Conservation (phyloP, 139 green algal species). For the Tetradesmus lagerheimii region DNA sequence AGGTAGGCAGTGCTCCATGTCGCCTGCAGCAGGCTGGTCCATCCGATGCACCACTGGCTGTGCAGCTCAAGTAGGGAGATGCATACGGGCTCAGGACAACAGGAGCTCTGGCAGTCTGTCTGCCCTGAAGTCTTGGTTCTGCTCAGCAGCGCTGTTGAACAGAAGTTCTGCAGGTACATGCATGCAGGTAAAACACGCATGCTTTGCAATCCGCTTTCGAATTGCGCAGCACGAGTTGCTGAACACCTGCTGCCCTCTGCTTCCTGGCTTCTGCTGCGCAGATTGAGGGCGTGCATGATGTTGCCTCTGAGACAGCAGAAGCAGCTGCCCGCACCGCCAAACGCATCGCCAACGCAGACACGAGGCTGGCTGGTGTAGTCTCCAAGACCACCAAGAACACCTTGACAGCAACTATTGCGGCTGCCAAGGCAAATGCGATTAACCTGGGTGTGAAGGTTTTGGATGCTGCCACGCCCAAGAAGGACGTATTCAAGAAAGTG, state of each 20-base stretch:
- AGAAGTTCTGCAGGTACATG: too few species aligned
- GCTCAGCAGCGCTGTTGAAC: too few species aligned
- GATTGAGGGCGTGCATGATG: not conserved
- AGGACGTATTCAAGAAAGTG: not conserved
- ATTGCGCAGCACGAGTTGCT: not conserved
- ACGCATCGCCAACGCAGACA: not conserved
- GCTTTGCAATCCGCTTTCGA: too few species aligned
- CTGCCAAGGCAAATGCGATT: not conserved
- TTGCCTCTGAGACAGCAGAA: not conserved
- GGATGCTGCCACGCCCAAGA: not conserved
- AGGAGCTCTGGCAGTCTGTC: too few species aligned
- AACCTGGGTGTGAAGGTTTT: not conserved
- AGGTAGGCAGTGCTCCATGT: not conserved
- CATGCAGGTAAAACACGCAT: too few species aligned
- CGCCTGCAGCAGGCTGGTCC: too few species aligned
- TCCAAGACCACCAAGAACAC: not conserved
- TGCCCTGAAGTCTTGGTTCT: too few species aligned
- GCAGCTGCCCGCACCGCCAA: not conserved
- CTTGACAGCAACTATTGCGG: not conserved
- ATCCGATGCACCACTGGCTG: too few species aligned
- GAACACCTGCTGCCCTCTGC: not conserved
- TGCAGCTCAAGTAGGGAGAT: too few species aligned
- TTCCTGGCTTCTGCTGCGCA: not conserved
- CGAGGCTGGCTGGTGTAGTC: not conserved
- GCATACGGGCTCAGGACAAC: too few species aligned